These are phyloP conservation scores for Diaporthe aspalathi DNA, from an alignment of 2,329 filamentous ascomycete genomes.

Conservation along the genomic window DNA sequence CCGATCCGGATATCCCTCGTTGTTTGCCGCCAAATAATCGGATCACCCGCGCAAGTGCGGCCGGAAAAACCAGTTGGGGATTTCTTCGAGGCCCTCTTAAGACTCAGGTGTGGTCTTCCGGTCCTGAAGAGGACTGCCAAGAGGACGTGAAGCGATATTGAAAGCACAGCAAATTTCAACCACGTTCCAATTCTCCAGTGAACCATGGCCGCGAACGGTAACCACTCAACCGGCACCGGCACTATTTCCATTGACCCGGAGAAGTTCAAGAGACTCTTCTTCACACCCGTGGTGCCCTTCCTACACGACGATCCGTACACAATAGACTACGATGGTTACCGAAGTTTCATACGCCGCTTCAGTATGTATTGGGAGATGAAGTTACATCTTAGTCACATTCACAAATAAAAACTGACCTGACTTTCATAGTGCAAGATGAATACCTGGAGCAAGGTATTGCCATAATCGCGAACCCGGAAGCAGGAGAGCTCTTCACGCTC, in stretches of 20 bases:
- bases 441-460: slow-evolving; percentile 2
- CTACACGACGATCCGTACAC: slow-evolving; percentile 5
- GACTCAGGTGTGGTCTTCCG: neutral
- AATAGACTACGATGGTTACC: slow-evolving; percentile 1
- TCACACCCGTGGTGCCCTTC: slow-evolving; percentile 5
- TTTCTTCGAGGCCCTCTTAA: neutral
- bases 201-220: slow-evolving; percentile 1
- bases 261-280: slow-evolving; percentile 17
- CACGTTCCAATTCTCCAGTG: neutral
- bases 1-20: neutral
- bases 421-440: neutral
- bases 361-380: too few relatives aligned
- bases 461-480: neutral
- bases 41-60: neutral
- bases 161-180: too few relatives aligned
- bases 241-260: neutral
- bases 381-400: too few relatives aligned
- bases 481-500: slow-evolving; percentile 1
- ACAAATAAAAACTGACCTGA: neutral
- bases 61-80: neutral
- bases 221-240: neutral
- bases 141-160: neutral
- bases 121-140: too few relatives aligned
- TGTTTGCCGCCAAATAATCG: too few relatives aligned
- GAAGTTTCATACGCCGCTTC: slow-evolving; percentile 6